Base-by-base conservation (phyloP, 2,329 filamentous ascomycete species). In the Grosmannia serpens region DNA sequence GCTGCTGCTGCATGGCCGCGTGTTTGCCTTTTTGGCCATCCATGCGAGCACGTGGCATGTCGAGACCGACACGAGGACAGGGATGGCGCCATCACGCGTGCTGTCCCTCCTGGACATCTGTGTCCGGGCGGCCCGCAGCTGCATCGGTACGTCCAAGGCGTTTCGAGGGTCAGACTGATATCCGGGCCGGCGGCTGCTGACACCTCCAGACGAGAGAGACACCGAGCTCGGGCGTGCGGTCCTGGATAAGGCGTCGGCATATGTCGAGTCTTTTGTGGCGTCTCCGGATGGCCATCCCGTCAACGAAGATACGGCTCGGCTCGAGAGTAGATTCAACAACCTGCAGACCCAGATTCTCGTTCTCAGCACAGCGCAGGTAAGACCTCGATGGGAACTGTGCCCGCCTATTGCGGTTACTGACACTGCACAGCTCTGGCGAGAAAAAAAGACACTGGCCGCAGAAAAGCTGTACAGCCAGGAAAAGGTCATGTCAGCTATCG, bases 11-110 rank as follows among this genome's bases (percentile, higher is more conserved):
- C 67, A 73, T 17, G 70, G 70, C 15, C 74, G 79, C 49, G 68
- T 79, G 2, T 74, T 91, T 64, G 80, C 88, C 0, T 90, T 89
- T 65, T 71, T 85, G 17, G 70, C 92, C 58, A 73, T 95, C 17
- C 82, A 86, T 11, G n/a, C 44, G 1, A 33, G 47, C 26, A 17
- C 11, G 3, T 54, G 57, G 57, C 13, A 15, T 10, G 9, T 15
- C 9, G n/a, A 54, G n/a, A 15, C 58, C 2, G 13, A 20, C 8
- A 1, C 22, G 4, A 20, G 5, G 2, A 49, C 26, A 2, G 38
- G 31, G 2, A 24, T 29, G 3, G 41, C 11, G 2, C 9, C 5
- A 22, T 20, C 41, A 0, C 53, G 49, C 15, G 20, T 56, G 20
- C 9, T 60, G 8, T 58, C 61, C 20, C 57, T 62, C 1, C 4